A percentile compares a stretch with the other conserved stretches of the same genome.
phyloP scores from a whole-genome alignment of 2,329 filamentous ascomycete genomes.

The Albifimbria verrucaria region DNA sequence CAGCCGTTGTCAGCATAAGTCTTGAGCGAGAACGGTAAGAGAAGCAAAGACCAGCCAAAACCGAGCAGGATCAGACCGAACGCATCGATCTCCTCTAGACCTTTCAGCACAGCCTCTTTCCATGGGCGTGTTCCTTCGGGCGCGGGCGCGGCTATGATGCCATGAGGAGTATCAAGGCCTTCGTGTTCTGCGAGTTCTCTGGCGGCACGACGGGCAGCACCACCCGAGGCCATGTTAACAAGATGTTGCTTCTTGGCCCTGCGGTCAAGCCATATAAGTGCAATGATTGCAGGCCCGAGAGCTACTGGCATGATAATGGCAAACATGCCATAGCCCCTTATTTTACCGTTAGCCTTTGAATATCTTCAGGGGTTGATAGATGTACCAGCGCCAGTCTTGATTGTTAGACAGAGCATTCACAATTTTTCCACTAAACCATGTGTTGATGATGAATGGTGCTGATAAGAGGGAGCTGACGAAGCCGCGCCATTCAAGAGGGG shows the following conservation, averaged over 20 bases:
- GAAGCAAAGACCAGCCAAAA: conserved; percentile 54
- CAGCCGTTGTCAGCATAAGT: conserved; percentile 29
- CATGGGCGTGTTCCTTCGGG: conserved; percentile 21
- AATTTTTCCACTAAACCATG: conserved; percentile 41
- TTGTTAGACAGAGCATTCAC: too few species aligned
- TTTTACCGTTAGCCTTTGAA: too few species aligned
- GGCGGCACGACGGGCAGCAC: conserved; percentile 30
- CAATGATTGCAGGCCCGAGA: conserved; percentile 52
- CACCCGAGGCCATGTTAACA: conserved; percentile 31
- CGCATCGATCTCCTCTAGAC: conserved; percentile 25
- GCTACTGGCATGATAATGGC: conserved; percentile 58
- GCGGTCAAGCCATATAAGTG: conserved; percentile 54
- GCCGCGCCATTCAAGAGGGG: conserved; percentile 32
- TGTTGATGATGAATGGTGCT: conserved; percentile 31
- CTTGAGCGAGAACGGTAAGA: conserved; percentile 60
- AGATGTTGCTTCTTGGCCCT: conserved; percentile 54
- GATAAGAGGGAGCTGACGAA: conserved; percentile 27
- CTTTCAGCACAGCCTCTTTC: conserved; percentile 23
- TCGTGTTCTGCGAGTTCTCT: conserved; percentile 14
- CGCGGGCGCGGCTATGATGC: conserved; percentile 13
- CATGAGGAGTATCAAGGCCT: conserved; percentile 12
- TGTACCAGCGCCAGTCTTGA: too few species aligned
- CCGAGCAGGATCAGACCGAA: conserved; percentile 45
- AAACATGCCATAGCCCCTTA: conserved; percentile 64
- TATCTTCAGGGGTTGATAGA: too few species aligned